Conservation (phyloP, 139 green algal genomes). For the Asterochloris erici region DNA sequence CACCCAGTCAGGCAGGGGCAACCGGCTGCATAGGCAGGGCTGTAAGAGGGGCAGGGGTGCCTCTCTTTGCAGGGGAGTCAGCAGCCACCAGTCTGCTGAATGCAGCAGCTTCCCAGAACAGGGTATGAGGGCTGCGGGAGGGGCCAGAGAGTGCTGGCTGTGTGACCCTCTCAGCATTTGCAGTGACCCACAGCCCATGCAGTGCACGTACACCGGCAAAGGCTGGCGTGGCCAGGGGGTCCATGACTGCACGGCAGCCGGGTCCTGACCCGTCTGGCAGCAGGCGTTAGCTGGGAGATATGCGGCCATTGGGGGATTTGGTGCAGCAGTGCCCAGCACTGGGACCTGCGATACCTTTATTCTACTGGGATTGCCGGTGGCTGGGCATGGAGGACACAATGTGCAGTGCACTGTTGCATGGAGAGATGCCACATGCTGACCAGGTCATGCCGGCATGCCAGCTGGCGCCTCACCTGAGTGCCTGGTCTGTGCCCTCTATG, state of each 20-base stretch:
- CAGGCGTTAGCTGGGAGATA: background rate
- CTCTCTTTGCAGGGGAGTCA: no score
- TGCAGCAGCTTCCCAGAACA: no score
- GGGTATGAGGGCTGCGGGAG: no score
- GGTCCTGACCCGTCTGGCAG: background rate
- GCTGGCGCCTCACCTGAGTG: conserved; percentile 27
- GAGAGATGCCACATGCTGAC: background rate
- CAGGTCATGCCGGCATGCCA: background rate
- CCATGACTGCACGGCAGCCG: background rate
- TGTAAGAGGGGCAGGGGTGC: background rate
- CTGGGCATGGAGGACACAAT: background rate
- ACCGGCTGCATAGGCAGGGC: background rate
- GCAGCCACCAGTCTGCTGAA: no score
- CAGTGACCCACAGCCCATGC: no score
- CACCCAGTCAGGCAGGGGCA: background rate
- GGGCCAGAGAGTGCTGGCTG: no score
- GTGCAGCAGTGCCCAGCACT: background rate
- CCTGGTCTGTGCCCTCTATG: conserved; percentile 48
- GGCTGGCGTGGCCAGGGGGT: no score
- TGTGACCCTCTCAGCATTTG: no score
- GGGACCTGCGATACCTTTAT: background rate
- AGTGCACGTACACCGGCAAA: no score
- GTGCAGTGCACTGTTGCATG: conserved; percentile 49
- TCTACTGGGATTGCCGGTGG: background rate
- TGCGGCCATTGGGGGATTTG: background rate